These are phyloP conservation scores for Hawksworthiomyces lignivorus DNA, from an alignment of 2,329 filamentous ascomycete genomes.

Conservation along the genomic window DNA sequence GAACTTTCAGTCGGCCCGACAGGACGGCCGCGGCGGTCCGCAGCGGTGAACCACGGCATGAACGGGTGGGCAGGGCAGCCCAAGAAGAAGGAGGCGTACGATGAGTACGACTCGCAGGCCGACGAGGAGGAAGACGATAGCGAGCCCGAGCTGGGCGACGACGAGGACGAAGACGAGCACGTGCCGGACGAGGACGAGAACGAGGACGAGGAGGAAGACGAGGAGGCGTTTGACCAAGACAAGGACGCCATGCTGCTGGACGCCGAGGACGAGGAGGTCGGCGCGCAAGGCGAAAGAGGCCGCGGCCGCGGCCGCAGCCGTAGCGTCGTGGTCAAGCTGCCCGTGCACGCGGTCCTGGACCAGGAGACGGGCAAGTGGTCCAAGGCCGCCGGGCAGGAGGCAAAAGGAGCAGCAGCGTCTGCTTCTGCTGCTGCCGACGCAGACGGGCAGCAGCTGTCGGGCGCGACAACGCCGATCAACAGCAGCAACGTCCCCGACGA, in stretches of 20 bases:
- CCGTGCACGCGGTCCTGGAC: conserved; percentile 37
- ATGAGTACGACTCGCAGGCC: conserved; percentile 48
- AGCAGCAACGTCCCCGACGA: conserved; percentile 1
- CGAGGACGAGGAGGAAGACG: conserved; percentile 44
- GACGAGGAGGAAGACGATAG: conserved; percentile 45
- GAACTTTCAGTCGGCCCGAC: conserved; percentile 34
- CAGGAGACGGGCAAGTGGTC: conserved; percentile 23
- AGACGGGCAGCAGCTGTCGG: conserved; percentile 1
- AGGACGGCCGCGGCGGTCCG: conserved; percentile 44
- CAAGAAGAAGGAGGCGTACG: conserved; percentile 27
- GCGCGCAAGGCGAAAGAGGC: neutral
- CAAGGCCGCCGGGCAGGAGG: conserved; percentile 18
- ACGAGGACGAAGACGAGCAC: conserved; percentile 61
- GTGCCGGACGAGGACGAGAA: conserved; percentile 52
- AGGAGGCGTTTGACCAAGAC: conserved; percentile 48
- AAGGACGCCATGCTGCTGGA: conserved; percentile 47
- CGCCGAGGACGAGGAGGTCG: conserved; percentile 34
- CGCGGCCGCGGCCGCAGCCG: conserved; percentile 29
- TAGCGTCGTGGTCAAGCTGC: conserved; percentile 70
- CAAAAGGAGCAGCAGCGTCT: neutral
- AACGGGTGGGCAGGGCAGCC: conserved; percentile 37
- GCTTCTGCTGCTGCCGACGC: too few species aligned
- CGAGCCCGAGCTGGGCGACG: conserved; percentile 68
- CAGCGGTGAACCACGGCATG: conserved; percentile 40
- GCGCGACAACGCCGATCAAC: conserved; percentile 9